Evolutionary conservation across 2,329 filamentous ascomycete genomes (phyloP), one percentile per base, ranked within the genome.

Genomic region (Elsinoe arachidis): DNA sequence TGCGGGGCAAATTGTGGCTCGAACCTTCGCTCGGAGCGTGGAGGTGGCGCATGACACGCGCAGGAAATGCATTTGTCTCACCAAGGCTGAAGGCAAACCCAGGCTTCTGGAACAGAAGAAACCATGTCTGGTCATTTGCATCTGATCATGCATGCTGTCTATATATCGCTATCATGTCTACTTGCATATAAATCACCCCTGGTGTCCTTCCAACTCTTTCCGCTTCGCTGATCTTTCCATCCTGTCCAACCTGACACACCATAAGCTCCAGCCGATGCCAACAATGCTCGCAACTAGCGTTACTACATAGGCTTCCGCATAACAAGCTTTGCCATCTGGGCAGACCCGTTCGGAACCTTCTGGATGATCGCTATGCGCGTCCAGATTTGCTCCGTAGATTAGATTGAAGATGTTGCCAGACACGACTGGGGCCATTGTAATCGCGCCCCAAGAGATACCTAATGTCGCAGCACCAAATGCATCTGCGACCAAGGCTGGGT

Each of bases 391-490:
- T 51, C 93, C 93, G 69, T 97, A 99, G 58, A 93, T 83, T 1
- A 96, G 74, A 68, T 97, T 99, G 78, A 95, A 97, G 19, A 96
- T 71, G 65, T 97, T 95, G 52, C 90, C 91, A 7, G 86, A 90
- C 26, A 96, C 72, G 2, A 96, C 89, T 0, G 92, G 91, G 2
- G 89, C 86, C 49, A 96, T 76, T 0, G 90, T 96, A 84, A 99
- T 95, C 65, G 87, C 86, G 12, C 93, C 93, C 92, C 93, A 99
- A 67, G 97, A 99, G 68, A 96, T 89, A 57, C 87, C 90, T 47
- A 99, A 78, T 1, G 91, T 92, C 60, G 86, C 81, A 23, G 96
- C 87, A 6, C 93, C 93, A 69, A 99, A 99, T 0, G 87, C 86
- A 69, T 97, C 91, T 5, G 91, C 90, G 3, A 79, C 75, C 15